Percentiles rank a stretch among this genome's conserved stretches.
phyloP scores from a whole-genome alignment of 139 green algal genomes.

The Monoraphidium neglectum region DNA sequence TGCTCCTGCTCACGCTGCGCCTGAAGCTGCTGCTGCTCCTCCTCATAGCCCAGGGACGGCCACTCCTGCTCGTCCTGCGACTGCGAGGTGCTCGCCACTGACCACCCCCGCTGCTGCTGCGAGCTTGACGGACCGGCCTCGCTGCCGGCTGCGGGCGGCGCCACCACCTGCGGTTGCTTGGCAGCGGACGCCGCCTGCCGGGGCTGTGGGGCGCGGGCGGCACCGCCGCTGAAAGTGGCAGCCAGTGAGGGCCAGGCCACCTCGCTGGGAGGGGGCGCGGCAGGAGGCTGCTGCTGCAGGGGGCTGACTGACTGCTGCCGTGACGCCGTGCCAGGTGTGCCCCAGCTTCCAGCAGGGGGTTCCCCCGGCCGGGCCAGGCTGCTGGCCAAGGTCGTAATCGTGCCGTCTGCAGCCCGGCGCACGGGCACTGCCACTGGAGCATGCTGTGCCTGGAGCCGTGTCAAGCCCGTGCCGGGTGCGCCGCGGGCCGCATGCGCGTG shows the following conservation, averaged over 20 bases:
- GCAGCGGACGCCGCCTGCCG: neutral
- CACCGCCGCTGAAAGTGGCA: slow-evolving; percentile 7
- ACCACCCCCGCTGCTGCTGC: slow-evolving; percentile 25
- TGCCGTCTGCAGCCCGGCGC: slow-evolving; percentile 7
- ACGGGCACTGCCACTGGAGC: neutral
- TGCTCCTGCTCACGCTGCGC: neutral
- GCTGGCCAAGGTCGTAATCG: slow-evolving; percentile 3
- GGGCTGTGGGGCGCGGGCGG: neutral
- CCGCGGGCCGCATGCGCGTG: too few species aligned
- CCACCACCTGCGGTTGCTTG: neutral
- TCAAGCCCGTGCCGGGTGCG: neutral
- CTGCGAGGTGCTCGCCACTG: neutral
- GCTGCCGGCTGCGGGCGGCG: neutral
- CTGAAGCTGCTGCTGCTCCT: slow-evolving; percentile 1
- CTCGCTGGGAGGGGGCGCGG: slow-evolving; percentile 26
- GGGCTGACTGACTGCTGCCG: slow-evolving; percentile 2
- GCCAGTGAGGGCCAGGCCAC: slow-evolving; percentile 47
- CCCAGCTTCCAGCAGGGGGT: neutral
- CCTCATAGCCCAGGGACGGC: slow-evolving; percentile 1
- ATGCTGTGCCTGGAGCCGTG: neutral
- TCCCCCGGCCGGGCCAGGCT: slow-evolving; percentile 1
- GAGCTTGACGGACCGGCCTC: neutral
- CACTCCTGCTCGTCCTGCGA: neutral
- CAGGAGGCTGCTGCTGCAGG: neutral
- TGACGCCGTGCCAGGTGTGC: neutral